Conservation (phyloP, 2,329 filamentous ascomycete genomes). For the Pyrenophora seminiperda region DNA sequence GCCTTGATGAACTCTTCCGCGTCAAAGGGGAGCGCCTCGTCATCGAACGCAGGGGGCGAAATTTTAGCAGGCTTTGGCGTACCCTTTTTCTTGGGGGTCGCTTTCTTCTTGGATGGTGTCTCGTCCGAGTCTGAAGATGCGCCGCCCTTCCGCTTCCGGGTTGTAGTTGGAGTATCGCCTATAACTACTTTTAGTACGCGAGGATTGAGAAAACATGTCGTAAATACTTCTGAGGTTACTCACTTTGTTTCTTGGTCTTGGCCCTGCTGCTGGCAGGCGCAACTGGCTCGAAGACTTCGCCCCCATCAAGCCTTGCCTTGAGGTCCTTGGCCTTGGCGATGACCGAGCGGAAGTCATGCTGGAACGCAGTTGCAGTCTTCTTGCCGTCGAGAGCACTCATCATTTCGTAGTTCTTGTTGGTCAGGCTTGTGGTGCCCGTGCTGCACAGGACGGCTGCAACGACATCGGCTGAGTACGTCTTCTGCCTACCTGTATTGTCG, state of each 20-base stretch:
- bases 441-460: conserved; percentile 36
- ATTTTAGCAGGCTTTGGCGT: conserved; percentile 7
- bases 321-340: conserved; percentile 35
- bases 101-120: conserved; percentile 30
- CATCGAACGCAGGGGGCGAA: not conserved
- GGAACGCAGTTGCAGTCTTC: conserved; percentile 28
- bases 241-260: conserved; percentile 12
- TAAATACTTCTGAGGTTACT: not conserved
- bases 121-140: conserved; percentile 6
- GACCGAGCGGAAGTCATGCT: conserved; percentile 37
- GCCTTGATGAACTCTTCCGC: conserved; percentile 21
- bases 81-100: conserved; percentile 15
- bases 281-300: conserved; percentile 33
- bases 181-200: conserved; percentile 1
- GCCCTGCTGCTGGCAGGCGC: conserved; percentile 18
- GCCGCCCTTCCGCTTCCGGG: conserved; percentile 15
- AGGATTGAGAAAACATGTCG: not conserved
- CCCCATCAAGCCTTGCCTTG: conserved; percentile 30
- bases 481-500: conserved; percentile 13
- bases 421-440: conserved; percentile 24
- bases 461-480: conserved; percentile 27
- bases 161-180: conserved; percentile 12
- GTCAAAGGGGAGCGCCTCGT: conserved; percentile 13
- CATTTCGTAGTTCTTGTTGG: conserved; percentile 30
- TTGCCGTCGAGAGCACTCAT: conserved; percentile 37